Percentiles rank a stretch among this genome's conserved stretches.
Evolutionary conservation across 176 grass and related monocot species (phyloP).

Genomic region (Bromus sterilis): DNA sequence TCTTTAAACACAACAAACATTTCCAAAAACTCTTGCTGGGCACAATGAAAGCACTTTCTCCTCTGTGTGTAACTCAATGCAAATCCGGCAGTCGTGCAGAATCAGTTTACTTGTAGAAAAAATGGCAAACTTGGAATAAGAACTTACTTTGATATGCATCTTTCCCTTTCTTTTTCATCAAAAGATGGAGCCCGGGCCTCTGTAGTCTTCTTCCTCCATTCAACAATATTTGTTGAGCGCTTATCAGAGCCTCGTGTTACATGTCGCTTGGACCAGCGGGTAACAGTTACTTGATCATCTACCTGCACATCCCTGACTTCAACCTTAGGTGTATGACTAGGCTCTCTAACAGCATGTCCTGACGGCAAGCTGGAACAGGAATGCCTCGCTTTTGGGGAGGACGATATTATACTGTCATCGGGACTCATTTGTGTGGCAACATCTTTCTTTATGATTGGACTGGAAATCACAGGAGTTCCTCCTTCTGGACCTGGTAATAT

Average conservation of each 20-base stretch:
- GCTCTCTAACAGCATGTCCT: slow-evolving; percentile 46
- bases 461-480: slow-evolving; percentile 45
- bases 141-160: slow-evolving; percentile 72
- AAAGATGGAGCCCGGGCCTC: slow-evolving; percentile 55
- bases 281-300: slow-evolving; percentile 90
- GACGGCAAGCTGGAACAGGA: slow-evolving; percentile 59
- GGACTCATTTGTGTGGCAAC: slow-evolving; percentile 95
- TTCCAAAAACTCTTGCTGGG: background rate
- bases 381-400: slow-evolving; percentile 57
- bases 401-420: slow-evolving; percentile 55
- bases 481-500: slow-evolving; percentile 32
- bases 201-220: slow-evolving; percentile 60
- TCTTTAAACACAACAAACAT: background rate
- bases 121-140: background rate
- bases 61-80: background rate
- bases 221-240: slow-evolving; percentile 70
- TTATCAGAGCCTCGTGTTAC: slow-evolving; percentile 65
- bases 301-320: slow-evolving; percentile 95
- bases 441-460: slow-evolving; percentile 69
- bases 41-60: background rate
- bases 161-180: slow-evolving; percentile 76
- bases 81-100: background rate
- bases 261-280: slow-evolving; percentile 92
- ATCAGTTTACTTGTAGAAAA: background rate
- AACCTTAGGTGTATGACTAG: slow-evolving; percentile 45